Evolutionary conservation across 306 rosid genomes (phyloP).

Genomic region (Vachellia collinsii): DNA sequence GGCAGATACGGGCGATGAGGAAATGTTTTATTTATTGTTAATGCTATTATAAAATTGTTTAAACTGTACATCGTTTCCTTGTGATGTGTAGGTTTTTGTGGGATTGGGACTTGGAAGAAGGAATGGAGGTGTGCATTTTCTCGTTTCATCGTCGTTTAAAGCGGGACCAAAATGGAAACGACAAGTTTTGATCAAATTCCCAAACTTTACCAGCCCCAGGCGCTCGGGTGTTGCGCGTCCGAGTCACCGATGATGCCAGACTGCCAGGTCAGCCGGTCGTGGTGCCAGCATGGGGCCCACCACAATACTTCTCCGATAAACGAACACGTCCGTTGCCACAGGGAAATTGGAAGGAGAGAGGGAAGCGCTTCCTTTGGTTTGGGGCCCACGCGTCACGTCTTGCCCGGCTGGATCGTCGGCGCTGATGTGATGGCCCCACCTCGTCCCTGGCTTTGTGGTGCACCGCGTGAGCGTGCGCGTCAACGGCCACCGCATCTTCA

Average conservation of each 20-base stretch:
- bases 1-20: neutral
- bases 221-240: conserved; percentile 36
- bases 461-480: conserved; percentile 54
- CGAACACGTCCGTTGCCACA: neutral
- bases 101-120: neutral
- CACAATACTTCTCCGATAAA: neutral
- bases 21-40: neutral
- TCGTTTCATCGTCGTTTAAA: neutral
- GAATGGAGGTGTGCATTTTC: neutral
- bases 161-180: neutral
- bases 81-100: neutral
- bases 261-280: neutral
- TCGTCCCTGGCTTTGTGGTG: conserved; percentile 21
- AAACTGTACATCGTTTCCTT: neutral
- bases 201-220: neutral
- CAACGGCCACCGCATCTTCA: conserved; percentile 12
- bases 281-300: conserved; percentile 28
- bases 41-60: neutral
- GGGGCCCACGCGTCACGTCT: conserved; percentile 63
- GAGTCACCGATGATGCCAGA: conserved; percentile 5
- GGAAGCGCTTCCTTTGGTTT: neutral
- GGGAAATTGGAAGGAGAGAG: conserved; percentile 39
- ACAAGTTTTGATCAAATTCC: neutral
- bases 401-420: conserved; percentile 50
- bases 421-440: conserved; percentile 35